Evolutionary conservation across 2,329 filamentous ascomycete genomes (phyloP), one percentile per base, ranked within the genome.

Genomic region (Teratosphaeria viscida): DNA sequence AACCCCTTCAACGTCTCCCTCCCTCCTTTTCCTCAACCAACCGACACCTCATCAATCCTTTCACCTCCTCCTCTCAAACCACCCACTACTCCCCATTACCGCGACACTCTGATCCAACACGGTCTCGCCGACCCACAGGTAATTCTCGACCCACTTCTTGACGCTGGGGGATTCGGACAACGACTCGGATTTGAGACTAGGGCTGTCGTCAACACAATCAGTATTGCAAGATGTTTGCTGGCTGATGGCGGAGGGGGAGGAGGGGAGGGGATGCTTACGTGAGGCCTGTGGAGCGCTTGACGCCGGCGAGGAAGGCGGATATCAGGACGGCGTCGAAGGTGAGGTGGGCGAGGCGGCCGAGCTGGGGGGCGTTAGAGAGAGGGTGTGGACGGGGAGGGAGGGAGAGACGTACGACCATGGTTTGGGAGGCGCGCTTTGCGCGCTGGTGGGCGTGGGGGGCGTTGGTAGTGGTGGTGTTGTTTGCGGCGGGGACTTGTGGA

Each of bases 41-140:
- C 11, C 43, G 1, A 19, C 5, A 12, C n/a, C 1, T 11, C 10
- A 4, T 16, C 14, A 11, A 11, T 4, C 14, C 35, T 11, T n/a
- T 43, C 37, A 95, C 78, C 92, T 84, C 75, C 85, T 92, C 71
- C 94, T 84, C 79, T 96, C 92, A 74, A 99, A 99, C 77, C 86
- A 99, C 61, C 87, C 83, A 72, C 89, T 95, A 55, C 88, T 87
- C 52, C 90, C 88, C 73, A 96, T 89, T 60, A 97, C 84, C 49
- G 92, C 92, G 35, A 97, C 90, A 34, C 91, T 95, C 78, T 95
- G 89, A 75, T 99, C 94, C 91, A 99, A 95, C 65, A 96, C 89
- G 85, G 91, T 96, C 79, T 99, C 94, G 68, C 94, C 94, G 19
- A 96, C 87, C 63, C 90, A 90, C 52, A 97, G 85, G 75, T 97